phyloP scores from a whole-genome alignment of 371 early-diverging fungal species.

The Thermomucor indicae-seudaticae region DNA sequence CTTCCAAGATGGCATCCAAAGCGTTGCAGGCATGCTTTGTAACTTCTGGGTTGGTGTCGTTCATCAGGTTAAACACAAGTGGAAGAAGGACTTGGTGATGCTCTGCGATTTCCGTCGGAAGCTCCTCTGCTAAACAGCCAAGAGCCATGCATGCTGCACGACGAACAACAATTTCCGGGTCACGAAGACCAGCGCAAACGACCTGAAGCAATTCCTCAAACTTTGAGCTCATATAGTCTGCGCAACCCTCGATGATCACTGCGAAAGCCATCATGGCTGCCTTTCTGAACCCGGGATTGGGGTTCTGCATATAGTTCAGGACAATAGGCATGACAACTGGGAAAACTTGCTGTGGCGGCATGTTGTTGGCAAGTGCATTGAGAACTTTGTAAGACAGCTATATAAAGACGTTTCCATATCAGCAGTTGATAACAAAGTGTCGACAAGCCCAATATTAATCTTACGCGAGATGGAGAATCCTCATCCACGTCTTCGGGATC shows the following conservation, averaged over 20 bases:
- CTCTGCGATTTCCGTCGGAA: slow-evolving; percentile 73
- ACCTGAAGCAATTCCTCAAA: slow-evolving; percentile 72
- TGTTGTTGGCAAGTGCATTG: slow-evolving; percentile 72
- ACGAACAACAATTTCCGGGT: slow-evolving; percentile 74
- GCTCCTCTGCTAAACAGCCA: slow-evolving; percentile 76
- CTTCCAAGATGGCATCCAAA: slow-evolving; percentile 83
- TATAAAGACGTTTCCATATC: background rate
- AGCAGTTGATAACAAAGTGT: background rate
- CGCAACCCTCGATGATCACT: slow-evolving; percentile 82
- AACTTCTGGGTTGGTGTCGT: slow-evolving; percentile 68
- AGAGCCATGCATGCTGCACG: slow-evolving; percentile 87
- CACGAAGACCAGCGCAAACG: slow-evolving; percentile 75
- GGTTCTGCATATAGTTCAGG: slow-evolving; percentile 69
- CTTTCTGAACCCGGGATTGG: slow-evolving; percentile 70
- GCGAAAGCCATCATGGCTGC: slow-evolving; percentile 89
- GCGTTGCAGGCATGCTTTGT: slow-evolving; percentile 81
- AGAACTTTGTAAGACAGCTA: slow-evolving; percentile 64
- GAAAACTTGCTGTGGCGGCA: slow-evolving; percentile 88
- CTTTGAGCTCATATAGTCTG: slow-evolving; percentile 75
- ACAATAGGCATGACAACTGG: slow-evolving; percentile 71
- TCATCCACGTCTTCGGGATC: slow-evolving; percentile 83
- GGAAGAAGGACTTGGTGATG: slow-evolving; percentile 82
- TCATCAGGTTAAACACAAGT: slow-evolving; percentile 74
- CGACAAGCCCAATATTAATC: too few relatives aligned
- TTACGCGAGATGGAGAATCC: slow-evolving; percentile 75